These are phyloP conservation scores for Naganishia cerealis DNA, from an alignment of 1,284 basidiomycete species.

Conservation along the genomic window DNA sequence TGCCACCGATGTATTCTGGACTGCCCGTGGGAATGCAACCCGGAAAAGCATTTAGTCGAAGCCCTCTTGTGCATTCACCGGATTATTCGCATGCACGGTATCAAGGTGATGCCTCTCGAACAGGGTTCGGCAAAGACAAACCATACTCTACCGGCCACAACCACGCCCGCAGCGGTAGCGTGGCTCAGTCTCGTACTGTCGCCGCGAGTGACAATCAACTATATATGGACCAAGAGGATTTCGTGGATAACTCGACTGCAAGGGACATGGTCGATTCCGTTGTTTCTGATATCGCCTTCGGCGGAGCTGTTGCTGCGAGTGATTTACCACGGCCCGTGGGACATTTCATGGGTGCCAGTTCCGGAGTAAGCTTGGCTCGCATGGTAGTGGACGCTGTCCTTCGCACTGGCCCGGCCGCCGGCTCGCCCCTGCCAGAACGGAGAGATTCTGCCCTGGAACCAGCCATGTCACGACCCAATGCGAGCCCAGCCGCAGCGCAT, in stretches of 20 bases:
- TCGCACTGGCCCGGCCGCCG: conserved; percentile 47
- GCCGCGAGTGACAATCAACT: conserved; percentile 1
- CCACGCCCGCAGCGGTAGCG: neutral
- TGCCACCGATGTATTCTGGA: neutral
- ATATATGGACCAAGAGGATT: conserved; percentile 10
- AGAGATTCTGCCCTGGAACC: conserved; percentile 17
- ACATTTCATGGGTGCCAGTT: conserved; percentile 32
- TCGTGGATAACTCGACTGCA: conserved; percentile 1
- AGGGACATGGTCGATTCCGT: conserved; percentile 22
- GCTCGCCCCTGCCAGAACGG: conserved; percentile 26
- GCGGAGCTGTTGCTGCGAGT: conserved; percentile 17
- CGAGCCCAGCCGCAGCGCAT: neutral
- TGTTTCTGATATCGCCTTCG: conserved; percentile 30
- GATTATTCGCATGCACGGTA: conserved; percentile 16
- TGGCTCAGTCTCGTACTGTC: conserved; percentile 5
- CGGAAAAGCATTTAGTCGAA: neutral
- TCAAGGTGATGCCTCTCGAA: neutral
- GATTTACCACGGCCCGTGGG: conserved; percentile 25
- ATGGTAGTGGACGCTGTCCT: conserved; percentile 53
- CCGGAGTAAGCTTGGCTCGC: conserved; percentile 43
- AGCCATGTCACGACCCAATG: conserved; percentile 23
- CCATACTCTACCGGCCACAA: neutral
- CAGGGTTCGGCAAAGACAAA: neutral
- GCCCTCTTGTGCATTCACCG: neutral
- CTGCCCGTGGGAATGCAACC: neutral